These are phyloP conservation scores for Barnettozyma wickerhamii DNA, from an alignment of 805 yeast species.

Conservation along the genomic window DNA sequence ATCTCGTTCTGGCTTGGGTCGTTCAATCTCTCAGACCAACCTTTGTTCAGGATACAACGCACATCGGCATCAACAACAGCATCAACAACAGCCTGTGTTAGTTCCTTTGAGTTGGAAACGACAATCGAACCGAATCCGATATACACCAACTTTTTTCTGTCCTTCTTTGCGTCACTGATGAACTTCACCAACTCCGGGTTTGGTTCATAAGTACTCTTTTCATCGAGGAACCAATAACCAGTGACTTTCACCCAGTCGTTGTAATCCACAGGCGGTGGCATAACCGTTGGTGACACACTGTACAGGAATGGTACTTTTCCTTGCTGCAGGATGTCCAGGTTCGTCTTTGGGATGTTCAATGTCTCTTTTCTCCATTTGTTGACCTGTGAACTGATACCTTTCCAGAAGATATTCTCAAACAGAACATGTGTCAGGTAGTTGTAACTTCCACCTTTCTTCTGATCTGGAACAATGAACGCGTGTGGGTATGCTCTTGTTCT, in stretches of 20 bases:
- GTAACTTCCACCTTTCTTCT: slow-evolving; percentile 87
- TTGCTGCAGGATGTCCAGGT: slow-evolving; percentile 66
- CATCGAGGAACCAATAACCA: slow-evolving; percentile 92
- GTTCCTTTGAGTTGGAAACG: slow-evolving; percentile 72
- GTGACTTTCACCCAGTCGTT: slow-evolving; percentile 95
- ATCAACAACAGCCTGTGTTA: slow-evolving; percentile 73
- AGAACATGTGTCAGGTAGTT: slow-evolving; percentile 89
- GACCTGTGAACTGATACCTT: slow-evolving; percentile 81
- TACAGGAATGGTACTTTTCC: slow-evolving; percentile 82
- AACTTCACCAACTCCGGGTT: slow-evolving; percentile 51
- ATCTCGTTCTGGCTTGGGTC: slow-evolving; percentile 27
- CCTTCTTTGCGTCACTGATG: slow-evolving; percentile 54
- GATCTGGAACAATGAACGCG: slow-evolving; percentile 93
- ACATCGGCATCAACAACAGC: slow-evolving; percentile 82
- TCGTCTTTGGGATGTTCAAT: slow-evolving; percentile 64
- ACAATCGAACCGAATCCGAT: slow-evolving; percentile 97
- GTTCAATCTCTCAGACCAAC: slow-evolving; percentile 82
- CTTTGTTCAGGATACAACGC: slow-evolving; percentile 82
- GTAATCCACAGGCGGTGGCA: slow-evolving; percentile 91
- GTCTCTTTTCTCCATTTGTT: slow-evolving; percentile 80
- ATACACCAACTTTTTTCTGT: slow-evolving; percentile 71
- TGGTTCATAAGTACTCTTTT: slow-evolving; percentile 53
- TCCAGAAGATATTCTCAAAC: slow-evolving; percentile 92
- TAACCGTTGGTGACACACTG: slow-evolving; percentile 80
- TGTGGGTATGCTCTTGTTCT: slow-evolving; percentile 94